Evolutionary conservation across 495 filamentous ascomycete species (phyloP).

Genomic region (Xylaria sp.): DNA sequence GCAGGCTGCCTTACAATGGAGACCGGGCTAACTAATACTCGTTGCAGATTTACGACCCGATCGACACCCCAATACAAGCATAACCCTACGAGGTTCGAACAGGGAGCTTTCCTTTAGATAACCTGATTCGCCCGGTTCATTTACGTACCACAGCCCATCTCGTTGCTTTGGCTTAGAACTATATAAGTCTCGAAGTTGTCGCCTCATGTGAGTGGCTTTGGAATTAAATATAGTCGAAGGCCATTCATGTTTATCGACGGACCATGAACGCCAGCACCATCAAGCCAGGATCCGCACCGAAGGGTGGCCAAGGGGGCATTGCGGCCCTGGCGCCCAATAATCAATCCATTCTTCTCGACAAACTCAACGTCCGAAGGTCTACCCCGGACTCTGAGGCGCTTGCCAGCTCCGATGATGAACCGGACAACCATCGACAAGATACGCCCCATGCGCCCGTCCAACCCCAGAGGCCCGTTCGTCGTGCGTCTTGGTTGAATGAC

Average conservation of each 20-base stretch:
- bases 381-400: slow-evolving; percentile 94
- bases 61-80: slow-evolving; percentile 20
- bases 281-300: slow-evolving; percentile 51
- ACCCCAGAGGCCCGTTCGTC: slow-evolving; percentile 59
- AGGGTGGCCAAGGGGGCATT: slow-evolving; percentile 48
- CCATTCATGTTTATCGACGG: slow-evolving; percentile 28
- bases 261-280: slow-evolving; percentile 55
- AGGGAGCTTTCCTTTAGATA: slow-evolving; percentile 12
- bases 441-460: slow-evolving; percentile 49
- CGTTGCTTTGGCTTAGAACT: slow-evolving; percentile 24
- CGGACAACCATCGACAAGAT: slow-evolving; percentile 62
- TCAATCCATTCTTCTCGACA: slow-evolving; percentile 72
- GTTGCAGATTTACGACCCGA: slow-evolving; percentile 14
- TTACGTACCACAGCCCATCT: slow-evolving; percentile 11
- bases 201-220: slow-evolving; percentile 22
- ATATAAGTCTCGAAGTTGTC: slow-evolving; percentile 21
- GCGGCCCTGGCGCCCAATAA: slow-evolving; percentile 53
- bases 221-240: slow-evolving; percentile 24
- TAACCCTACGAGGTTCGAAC: slow-evolving; percentile 5
- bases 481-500: slow-evolving; percentile 68
- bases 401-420: slow-evolving; percentile 91
- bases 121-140: not conserved
- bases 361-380: slow-evolving; percentile 73
- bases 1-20: not conserved
- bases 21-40: not conserved